A percentile compares a stretch with the other conserved stretches of the same genome.
Conservation (phyloP, 2,329 filamentous ascomycete species). For the Xenoacremonium recifei region DNA sequence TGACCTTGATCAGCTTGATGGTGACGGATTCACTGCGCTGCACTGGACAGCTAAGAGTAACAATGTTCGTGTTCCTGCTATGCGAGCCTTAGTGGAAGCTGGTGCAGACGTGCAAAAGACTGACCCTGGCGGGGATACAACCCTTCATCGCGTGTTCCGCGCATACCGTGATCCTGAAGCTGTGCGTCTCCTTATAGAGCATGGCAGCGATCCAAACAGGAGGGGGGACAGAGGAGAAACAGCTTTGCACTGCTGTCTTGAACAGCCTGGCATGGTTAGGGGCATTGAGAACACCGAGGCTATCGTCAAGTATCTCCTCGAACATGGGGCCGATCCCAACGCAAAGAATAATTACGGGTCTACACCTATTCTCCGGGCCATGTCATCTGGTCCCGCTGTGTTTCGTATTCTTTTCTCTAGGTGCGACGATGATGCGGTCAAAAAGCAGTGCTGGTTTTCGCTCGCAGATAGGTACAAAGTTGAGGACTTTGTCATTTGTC, state of each 20-base stretch:
- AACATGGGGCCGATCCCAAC: conserved; percentile 13
- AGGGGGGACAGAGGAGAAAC: not conserved
- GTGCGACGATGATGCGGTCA: not conserved
- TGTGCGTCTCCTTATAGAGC: conserved; percentile 12
- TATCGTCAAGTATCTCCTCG: conserved; percentile 14
- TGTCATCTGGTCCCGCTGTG: not conserved
- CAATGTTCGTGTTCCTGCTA: not conserved
- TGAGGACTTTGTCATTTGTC: conserved; percentile 1
- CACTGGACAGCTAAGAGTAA: not conserved
- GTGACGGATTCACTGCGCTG: conserved; percentile 5
- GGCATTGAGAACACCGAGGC: not conserved
- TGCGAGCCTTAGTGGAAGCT: conserved; percentile 9
- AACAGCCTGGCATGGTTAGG: not conserved
- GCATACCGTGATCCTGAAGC: not conserved
- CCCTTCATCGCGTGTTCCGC: conserved; percentile 5
- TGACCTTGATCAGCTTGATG: conserved; percentile 12
- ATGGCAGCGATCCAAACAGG: conserved; percentile 12
- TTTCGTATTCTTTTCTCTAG: conserved; percentile 12
- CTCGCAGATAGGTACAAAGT: not conserved
- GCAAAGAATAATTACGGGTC: not conserved
- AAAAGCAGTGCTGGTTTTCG: conserved; percentile 13
- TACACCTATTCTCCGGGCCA: not conserved
- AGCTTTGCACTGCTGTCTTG: conserved; percentile 2
- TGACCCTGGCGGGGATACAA: not conserved
- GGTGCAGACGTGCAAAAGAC: conserved; percentile 6